phyloP scores from a whole-genome alignment of 768 basidiomycete genomes.

The Agaricus subrufescens region DNA sequence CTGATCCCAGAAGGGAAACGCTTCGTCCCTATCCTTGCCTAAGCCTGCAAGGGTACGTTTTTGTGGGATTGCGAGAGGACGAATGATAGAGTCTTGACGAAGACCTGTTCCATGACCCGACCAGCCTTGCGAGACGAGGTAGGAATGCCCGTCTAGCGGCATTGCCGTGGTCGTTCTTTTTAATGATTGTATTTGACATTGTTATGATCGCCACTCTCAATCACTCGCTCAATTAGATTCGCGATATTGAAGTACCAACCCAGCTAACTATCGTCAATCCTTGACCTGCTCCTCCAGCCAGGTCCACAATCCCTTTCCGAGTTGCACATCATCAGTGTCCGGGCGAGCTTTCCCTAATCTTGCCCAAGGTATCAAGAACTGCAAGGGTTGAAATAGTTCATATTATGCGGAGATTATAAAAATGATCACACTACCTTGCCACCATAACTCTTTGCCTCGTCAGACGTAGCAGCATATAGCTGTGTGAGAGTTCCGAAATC shows the following conservation, averaged over 20 bases:
- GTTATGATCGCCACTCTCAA: too few species aligned
- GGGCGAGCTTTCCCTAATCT: conserved; percentile 26
- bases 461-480: conserved; percentile 34
- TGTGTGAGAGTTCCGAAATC: conserved; percentile 34
- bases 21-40: conserved; percentile 92
- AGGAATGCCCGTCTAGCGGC: conserved; percentile 69
- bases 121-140: conserved; percentile 85
- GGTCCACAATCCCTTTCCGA: conserved; percentile 34
- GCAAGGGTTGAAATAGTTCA: background rate
- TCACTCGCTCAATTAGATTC: too few species aligned
- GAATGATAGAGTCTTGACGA: conserved; percentile 73
- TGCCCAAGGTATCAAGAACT: conserved; percentile 48
- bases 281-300: conserved; percentile 43
- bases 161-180: conserved; percentile 23
- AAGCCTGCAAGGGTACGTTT: conserved; percentile 85
- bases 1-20: conserved; percentile 99
- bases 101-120: conserved; percentile 80
- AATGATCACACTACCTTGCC: conserved; percentile 24
- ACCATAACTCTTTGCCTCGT: conserved; percentile 24
- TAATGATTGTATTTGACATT: background rate
- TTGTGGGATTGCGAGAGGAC: conserved; percentile 74
- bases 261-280: conserved; percentile 1
- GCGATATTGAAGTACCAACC: too few species aligned
- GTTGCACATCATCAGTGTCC: conserved; percentile 27
- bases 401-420: background rate